Evolutionary conservation across 2,329 filamentous ascomycete genomes (phyloP), one percentile per base, ranked within the genome.

Genomic region (Pleurostoma richardsiae): DNA sequence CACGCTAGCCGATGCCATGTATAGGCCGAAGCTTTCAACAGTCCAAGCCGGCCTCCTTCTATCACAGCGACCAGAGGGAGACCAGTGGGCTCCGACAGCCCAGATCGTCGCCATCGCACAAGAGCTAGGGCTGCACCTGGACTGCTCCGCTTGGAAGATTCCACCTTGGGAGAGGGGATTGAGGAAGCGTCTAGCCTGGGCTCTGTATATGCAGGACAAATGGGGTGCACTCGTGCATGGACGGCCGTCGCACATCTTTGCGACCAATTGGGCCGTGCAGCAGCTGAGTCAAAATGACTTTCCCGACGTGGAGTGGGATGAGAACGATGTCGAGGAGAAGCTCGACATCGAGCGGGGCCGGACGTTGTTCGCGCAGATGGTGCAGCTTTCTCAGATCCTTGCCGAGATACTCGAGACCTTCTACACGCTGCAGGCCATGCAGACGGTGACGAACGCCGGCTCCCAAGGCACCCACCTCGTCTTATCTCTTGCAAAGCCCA

Each of bases 141-240:
- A 86, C 56, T 82, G 80, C 51, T 74, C 77, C 0, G 62, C 68
- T 26, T 86, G 83, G 83, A 72, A 75, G 8, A 77, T 86, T 39
- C 81, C 82, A 2, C 63, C 67, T 0, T 85, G 81, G 80, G 83
- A 86, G 55, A 74, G 79, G 45, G 77, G 80, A 0, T 64, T 85
- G 19, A 68, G 83, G 10, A 78, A 79, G 54, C 67, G 83, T 10
- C 63, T 86, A 1, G 80, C 78, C 0, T 86, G 83, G 82, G 81
- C 76, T 2, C 61, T 84, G 0, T 85, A 76, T 51, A 80, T 83
- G 70, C 82, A 85, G 56, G 82, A 86, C 54, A 67, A 79, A 65
- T 95, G 90, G 90, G 88, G 87, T 11, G 85, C 90, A 2, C 73
- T 95, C 26, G 84, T 94, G 28, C 88, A 95, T 59, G 90, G 90